Evolutionary conservation across 495 filamentous ascomycete species (phyloP).

Genomic region (Aspergillus heteromorphus): DNA sequence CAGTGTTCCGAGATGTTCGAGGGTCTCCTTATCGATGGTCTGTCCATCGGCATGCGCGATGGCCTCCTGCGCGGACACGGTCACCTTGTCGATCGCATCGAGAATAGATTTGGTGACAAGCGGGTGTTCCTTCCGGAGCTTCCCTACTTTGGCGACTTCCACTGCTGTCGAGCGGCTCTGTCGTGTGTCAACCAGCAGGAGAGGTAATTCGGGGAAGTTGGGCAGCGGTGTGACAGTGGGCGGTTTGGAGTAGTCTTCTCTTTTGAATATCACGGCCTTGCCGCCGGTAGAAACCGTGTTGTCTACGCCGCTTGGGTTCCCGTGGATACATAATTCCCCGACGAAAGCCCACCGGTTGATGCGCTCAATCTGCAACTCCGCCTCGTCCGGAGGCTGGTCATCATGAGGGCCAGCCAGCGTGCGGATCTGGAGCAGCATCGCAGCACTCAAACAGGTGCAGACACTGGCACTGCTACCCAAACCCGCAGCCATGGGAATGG

Average conservation of each 20-base stretch:
- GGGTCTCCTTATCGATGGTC: conserved; percentile 47
- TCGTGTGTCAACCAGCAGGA: conserved; percentile 82
- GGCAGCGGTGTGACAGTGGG: conserved; percentile 70
- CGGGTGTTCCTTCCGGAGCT: conserved; percentile 62
- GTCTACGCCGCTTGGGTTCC: conserved; percentile 92
- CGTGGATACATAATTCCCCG: conserved; percentile 93
- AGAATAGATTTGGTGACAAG: conserved; percentile 71
- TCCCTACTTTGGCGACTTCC: conserved; percentile 81
- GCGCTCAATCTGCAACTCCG: conserved; percentile 77
- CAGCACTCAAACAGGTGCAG: conserved; percentile 80
- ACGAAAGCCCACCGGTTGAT: conserved; percentile 98
- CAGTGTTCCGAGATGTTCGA: conserved; percentile 72
- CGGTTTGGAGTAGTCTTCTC: conserved; percentile 70
- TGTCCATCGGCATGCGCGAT: conserved; percentile 62
- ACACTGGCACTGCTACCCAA: conserved; percentile 92
- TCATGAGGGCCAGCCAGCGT: conserved; percentile 82
- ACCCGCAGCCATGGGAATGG: conserved; percentile 87
- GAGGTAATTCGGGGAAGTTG: conserved; percentile 83
- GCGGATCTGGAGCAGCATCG: conserved; percentile 81
- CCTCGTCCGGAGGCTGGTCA: conserved; percentile 78
- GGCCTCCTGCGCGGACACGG: conserved; percentile 63
- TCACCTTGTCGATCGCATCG: conserved; percentile 77
- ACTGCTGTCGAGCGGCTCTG: conserved; percentile 73
- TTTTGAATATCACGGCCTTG: conserved; percentile 86
- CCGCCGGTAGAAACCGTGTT: conserved; percentile 94